Conservation (phyloP, 257 asterid species). For the Petunia axillaris region DNA sequence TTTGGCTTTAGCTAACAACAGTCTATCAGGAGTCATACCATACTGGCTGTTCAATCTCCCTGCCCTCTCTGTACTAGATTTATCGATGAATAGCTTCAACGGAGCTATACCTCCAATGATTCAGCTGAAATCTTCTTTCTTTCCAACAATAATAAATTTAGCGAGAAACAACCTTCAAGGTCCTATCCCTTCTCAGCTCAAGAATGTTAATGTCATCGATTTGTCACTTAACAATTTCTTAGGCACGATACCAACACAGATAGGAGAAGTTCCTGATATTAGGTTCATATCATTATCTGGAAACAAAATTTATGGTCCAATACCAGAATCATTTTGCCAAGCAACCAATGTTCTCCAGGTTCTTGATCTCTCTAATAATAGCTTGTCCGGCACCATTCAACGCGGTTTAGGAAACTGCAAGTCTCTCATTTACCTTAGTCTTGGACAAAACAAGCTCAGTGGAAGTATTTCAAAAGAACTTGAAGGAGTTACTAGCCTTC, state of each 20-base stretch:
- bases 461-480: constrained; percentile 28
- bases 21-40: constrained; percentile 23
- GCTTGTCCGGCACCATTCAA: constrained; percentile 16
- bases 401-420: constrained; percentile 25
- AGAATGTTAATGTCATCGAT: constrained; percentile 16
- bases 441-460: constrained; percentile 23
- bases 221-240: constrained; percentile 22
- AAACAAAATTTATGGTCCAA: constrained; percentile 19
- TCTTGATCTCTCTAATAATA: constrained; percentile 29
- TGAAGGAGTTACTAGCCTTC: constrained; percentile 10
- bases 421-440: constrained; percentile 27
- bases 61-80: constrained; percentile 5
- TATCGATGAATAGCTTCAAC: constrained; percentile 26
- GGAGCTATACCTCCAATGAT: constrained; percentile 25
- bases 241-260: constrained; percentile 14
- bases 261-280: constrained; percentile 5
- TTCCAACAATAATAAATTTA: constrained; percentile 12
- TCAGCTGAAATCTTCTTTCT: constrained; percentile 27
- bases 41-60: constrained; percentile 33
- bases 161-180: constrained; percentile 27
- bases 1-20: constrained; percentile 20
- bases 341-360: constrained; percentile 2
- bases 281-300: constrained; percentile 24
- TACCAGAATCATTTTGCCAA: constrained; percentile 31
- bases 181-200: constrained; percentile 16